These are phyloP conservation scores for Colletotrichum cuscutae DNA, from an alignment of 2,329 filamentous ascomycete genomes.

Conservation along the genomic window DNA sequence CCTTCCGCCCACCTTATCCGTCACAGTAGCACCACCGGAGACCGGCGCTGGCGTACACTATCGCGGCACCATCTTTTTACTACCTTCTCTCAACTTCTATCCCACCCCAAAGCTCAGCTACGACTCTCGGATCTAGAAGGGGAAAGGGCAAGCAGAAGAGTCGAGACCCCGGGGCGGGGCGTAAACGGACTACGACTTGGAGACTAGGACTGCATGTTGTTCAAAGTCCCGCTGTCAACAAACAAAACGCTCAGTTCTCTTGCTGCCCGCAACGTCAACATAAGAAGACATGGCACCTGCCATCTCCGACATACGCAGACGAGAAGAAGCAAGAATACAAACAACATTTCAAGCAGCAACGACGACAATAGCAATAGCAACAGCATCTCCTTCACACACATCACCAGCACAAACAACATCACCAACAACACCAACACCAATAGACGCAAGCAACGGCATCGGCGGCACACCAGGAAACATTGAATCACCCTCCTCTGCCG, in stretches of 20 bases:
- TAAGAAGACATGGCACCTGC: conserved; percentile 33
- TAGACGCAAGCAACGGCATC: background rate
- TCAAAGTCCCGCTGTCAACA: conserved; percentile 26
- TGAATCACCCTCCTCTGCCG: background rate
- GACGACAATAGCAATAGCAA: background rate
- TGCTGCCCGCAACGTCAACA: conserved; percentile 19
- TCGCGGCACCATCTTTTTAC: conserved; percentile 7
- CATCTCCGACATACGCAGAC: background rate
- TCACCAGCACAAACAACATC: background rate
- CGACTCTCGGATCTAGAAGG: background rate
- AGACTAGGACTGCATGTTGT: background rate
- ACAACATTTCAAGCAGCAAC: background rate
- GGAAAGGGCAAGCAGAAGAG: background rate
- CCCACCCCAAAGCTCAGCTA: background rate
- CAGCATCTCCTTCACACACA: background rate
- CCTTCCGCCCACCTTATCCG: conserved; percentile 1
- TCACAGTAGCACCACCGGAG: conserved; percentile 8
- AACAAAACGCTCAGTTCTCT: background rate
- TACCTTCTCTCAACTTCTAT: background rate
- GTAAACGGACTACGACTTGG: background rate
- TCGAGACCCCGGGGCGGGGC: background rate
- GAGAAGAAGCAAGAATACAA: background rate
- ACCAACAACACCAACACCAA: background rate
- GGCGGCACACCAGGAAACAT: background rate
- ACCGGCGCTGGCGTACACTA: conserved; percentile 23